Evolutionary conservation across 768 basidiomycete species (phyloP).

Genomic region (Boletus huronensis): DNA sequence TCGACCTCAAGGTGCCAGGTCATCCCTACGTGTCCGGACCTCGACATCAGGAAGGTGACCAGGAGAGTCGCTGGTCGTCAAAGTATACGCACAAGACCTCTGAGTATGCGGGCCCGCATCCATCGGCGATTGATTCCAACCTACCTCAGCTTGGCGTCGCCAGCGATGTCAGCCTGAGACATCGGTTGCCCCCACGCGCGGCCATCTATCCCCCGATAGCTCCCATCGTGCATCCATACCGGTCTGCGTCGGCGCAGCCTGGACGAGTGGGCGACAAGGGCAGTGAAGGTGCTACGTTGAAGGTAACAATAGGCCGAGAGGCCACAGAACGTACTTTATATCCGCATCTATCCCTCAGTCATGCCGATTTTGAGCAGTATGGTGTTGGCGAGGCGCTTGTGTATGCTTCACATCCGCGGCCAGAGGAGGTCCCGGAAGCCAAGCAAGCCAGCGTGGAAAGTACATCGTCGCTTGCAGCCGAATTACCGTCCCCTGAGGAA

Average conservation of each 20-base stretch:
- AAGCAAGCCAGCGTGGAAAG: not conserved
- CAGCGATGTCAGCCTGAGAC: conserved; percentile 34
- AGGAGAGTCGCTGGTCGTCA: conserved; percentile 6
- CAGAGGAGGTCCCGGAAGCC: not conserved
- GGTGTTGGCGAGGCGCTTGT: conserved; percentile 64
- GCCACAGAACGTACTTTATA: not conserved
- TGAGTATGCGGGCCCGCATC: conserved; percentile 42
- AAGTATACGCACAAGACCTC: conserved; percentile 26
- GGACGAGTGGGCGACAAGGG: not conserved
- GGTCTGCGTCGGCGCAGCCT: not conserved
- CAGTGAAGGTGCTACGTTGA: not conserved
- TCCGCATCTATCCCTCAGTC: conserved; percentile 27
- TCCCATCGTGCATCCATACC: conserved; percentile 32
- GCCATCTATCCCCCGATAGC: conserved; percentile 17
- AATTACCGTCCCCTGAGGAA: not conserved
- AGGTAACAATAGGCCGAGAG: not conserved
- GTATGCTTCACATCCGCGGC: conserved; percentile 33
- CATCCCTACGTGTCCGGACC: conserved; percentile 1
- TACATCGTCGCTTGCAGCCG: not conserved
- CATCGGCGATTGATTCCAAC: conserved; percentile 27
- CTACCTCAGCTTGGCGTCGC: conserved; percentile 11
- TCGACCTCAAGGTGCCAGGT: conserved; percentile 11
- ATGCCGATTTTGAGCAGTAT: conserved; percentile 42
- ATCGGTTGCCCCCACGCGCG: conserved; percentile 36
- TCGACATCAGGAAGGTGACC: not conserved